phyloP scores from a whole-genome alignment of 495 filamentous ascomycete species.

The Lophiostoma macrostomum region DNA sequence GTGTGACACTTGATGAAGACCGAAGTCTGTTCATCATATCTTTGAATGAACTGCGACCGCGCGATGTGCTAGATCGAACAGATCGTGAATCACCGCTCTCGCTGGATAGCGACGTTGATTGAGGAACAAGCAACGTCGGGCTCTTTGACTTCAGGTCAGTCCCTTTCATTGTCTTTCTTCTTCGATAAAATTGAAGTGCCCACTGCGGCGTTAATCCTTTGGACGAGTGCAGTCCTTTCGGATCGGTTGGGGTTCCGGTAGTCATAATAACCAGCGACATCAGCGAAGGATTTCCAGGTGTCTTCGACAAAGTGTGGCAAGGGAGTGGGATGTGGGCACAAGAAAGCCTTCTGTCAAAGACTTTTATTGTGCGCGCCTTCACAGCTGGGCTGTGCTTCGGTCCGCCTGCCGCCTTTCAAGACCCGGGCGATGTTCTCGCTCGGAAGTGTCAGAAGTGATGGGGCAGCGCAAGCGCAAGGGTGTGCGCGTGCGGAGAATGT shows the following conservation, averaged over 20 bases:
- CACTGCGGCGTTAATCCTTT: slow-evolving; percentile 1
- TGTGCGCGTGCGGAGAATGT: slow-evolving; percentile 4
- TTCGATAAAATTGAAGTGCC: not conserved
- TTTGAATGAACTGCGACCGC: slow-evolving; percentile 1
- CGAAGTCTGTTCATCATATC: slow-evolving; percentile 10
- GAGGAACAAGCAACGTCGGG: too few species aligned
- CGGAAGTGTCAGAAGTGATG: too few species aligned
- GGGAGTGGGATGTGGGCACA: not conserved
- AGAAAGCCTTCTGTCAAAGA: too few species aligned
- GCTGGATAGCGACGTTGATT: slow-evolving; percentile 6
- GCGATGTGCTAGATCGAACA: slow-evolving; percentile 11
- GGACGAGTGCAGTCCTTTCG: not conserved
- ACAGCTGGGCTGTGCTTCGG: too few species aligned
- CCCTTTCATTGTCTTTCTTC: too few species aligned
- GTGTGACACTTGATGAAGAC: slow-evolving; percentile 14
- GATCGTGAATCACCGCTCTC: slow-evolving; percentile 23
- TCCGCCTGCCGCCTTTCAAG: too few species aligned
- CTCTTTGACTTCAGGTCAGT: too few species aligned
- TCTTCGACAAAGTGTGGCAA: not conserved
- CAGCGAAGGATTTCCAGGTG: not conserved
- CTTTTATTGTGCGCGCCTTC: too few species aligned
- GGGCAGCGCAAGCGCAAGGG: slow-evolving; percentile 5
- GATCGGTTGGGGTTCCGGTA: slow-evolving; percentile 3
- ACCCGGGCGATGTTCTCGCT: not conserved
- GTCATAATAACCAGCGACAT: slow-evolving; percentile 25